A percentile compares a stretch with the other conserved stretches of the same genome.
These are phyloP conservation scores for Davidsoniella neocaledoniae DNA, from an alignment of 2,329 filamentous ascomycete genomes.

Conservation along the genomic window DNA sequence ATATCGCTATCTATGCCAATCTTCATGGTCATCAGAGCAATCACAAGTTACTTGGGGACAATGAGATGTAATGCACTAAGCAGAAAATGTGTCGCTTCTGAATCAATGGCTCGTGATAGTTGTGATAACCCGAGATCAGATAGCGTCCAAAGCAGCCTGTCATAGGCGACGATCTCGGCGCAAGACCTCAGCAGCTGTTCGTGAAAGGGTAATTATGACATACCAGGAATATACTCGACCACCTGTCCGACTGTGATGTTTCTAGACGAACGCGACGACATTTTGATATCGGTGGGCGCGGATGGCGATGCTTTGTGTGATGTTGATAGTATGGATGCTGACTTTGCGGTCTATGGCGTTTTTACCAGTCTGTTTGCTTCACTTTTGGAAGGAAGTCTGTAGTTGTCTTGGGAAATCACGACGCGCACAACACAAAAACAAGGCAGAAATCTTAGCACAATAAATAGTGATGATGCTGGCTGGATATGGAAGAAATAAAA, in stretches of 20 bases:
- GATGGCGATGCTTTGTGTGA: background rate
- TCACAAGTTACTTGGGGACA: too few relatives aligned
- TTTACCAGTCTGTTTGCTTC: background rate
- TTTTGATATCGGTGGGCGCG: background rate
- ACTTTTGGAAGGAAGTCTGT: background rate
- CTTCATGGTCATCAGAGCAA: too few relatives aligned
- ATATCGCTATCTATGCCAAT: too few relatives aligned
- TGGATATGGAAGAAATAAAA: too few relatives aligned
- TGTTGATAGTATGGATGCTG: background rate
- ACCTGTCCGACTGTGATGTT: slow-evolving; percentile 36
- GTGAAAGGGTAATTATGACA: slow-evolving; percentile 18
- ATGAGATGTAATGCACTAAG: too few relatives aligned
- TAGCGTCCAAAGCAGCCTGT: too few relatives aligned
- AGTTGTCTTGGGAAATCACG: background rate
- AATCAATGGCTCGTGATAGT: background rate
- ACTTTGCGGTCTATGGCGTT: background rate
- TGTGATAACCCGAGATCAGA: background rate
- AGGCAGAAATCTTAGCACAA: too few relatives aligned
- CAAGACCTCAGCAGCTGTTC: background rate
- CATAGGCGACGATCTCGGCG: too few relatives aligned
- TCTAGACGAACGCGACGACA: slow-evolving; percentile 7
- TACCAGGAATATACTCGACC: slow-evolving; percentile 92
- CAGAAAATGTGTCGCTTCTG: too few relatives aligned
- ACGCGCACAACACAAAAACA: too few relatives aligned
- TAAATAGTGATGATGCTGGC: too few relatives aligned